These are phyloP conservation scores for Xerocomellus chrysenteron DNA, from an alignment of 768 basidiomycete genomes.

Conservation along the genomic window DNA sequence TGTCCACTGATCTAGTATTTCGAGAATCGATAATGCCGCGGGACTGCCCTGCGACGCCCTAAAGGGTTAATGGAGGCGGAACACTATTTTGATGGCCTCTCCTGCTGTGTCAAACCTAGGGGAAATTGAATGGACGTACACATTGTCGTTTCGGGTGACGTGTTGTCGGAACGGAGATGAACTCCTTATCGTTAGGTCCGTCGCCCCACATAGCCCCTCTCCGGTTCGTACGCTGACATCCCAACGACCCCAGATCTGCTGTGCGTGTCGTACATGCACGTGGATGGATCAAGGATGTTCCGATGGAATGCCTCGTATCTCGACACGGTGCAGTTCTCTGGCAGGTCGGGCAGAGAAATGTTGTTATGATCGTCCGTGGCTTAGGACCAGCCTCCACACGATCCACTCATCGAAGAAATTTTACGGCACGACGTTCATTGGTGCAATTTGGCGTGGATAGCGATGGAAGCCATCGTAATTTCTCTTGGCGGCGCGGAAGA, in stretches of 20 bases:
- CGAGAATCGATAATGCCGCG: background rate
- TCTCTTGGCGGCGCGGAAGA: background rate
- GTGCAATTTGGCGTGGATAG: background rate
- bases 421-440: background rate
- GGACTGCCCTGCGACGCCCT: too few species aligned
- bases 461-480: background rate
- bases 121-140: background rate
- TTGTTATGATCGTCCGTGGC: background rate
- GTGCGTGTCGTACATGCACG: background rate
- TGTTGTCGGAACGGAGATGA: slow-evolving; percentile 15
- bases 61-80: too few species aligned
- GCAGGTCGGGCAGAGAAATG: background rate
- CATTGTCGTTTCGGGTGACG: background rate
- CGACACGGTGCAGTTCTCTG: background rate
- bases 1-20: background rate
- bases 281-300: background rate
- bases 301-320: background rate
- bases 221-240: background rate
- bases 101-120: background rate
- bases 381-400: background rate
- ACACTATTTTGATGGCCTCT: too few species aligned
- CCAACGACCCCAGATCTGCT: background rate
- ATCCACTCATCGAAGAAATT: background rate
- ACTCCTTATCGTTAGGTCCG: background rate
- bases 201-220: background rate